Percentiles rank a stretch among this genome's conserved stretches.
phyloP scores from a whole-genome alignment of 192 early-diverging fungal species.

The Linderina pennispora region DNA sequence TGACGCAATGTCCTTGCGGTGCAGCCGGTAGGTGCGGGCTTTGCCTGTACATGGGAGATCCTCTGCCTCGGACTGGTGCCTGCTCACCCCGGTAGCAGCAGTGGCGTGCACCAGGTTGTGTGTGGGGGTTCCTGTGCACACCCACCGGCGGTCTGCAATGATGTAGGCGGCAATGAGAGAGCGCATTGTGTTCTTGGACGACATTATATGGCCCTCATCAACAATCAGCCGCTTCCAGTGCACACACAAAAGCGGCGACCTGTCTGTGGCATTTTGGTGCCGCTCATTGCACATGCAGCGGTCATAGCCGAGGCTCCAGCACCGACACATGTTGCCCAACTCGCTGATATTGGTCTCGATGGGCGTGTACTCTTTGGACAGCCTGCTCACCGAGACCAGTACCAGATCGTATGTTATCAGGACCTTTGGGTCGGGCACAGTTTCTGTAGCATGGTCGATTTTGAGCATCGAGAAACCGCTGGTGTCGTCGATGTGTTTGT shows the following conservation, averaged over 20 bases:
- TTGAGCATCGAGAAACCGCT: conserved; percentile 48
- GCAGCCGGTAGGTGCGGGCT: conserved; percentile 10
- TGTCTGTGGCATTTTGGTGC: conserved; percentile 11
- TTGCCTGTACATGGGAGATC: too few relatives aligned
- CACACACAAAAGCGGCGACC: conserved; percentile 64
- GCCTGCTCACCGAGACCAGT: conserved; percentile 58
- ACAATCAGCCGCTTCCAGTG: conserved; percentile 77
- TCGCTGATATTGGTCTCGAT: conserved; percentile 34
- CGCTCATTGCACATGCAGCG: conserved; percentile 9
- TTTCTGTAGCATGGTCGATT: conserved; percentile 36
- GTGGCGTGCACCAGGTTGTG: conserved; percentile 55
- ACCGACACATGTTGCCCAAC: conserved; percentile 37
- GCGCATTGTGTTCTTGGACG: conserved; percentile 40
- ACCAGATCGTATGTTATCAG: conserved; percentile 66
- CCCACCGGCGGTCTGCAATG: conserved; percentile 57
- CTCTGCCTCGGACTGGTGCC: not conserved
- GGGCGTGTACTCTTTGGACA: conserved; percentile 54
- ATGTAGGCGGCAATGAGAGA: conserved; percentile 53
- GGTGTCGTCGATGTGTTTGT: conserved; percentile 50
- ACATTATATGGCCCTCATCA: conserved; percentile 78
- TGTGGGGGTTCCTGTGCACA: conserved; percentile 68
- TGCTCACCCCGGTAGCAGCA: conserved; percentile 1
- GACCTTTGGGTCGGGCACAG: conserved; percentile 45
- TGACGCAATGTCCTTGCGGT: conserved; percentile 16
- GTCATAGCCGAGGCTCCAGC: conserved; percentile 16